A percentile compares a stretch with the other conserved stretches of the same genome.
phyloP scores from a whole-genome alignment of 2,329 filamentous ascomycete species.

The Diaporthe citri region DNA sequence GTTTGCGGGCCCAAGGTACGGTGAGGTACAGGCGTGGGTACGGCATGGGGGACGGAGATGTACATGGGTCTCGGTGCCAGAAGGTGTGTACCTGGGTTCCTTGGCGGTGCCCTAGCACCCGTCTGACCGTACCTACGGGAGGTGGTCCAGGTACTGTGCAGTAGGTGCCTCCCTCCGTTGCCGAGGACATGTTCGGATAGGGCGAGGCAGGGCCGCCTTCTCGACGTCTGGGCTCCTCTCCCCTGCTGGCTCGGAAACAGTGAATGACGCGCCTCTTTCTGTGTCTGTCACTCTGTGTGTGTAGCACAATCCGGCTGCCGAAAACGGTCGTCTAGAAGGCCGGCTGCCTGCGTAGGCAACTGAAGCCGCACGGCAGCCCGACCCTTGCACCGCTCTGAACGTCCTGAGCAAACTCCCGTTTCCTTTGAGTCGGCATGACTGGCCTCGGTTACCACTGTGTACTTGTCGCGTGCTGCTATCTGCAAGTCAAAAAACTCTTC shows the following conservation, averaged over 20 bases:
- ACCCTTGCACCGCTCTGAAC: neutral
- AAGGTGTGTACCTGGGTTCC: constrained; percentile 12
- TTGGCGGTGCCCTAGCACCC: constrained; percentile 14
- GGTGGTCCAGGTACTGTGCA: constrained; percentile 1
- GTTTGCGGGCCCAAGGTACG: constrained; percentile 14
- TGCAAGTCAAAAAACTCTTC: constrained; percentile 15
- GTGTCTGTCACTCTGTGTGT: constrained; percentile 3
- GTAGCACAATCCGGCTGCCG: constrained; percentile 24
- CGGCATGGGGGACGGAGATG: neutral
- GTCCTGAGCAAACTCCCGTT: neutral
- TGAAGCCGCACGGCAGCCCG: neutral
- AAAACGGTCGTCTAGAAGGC: constrained; percentile 5
- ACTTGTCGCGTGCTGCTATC: constrained; percentile 14
- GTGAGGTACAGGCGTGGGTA: constrained; percentile 14
- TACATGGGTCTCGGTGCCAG: constrained; percentile 4
- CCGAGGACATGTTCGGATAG: constrained; percentile 11
- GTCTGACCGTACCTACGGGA: constrained; percentile 21
- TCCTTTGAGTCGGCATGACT: constrained; percentile 20
- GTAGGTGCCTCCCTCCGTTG: constrained; percentile 11
- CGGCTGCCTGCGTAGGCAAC: neutral
- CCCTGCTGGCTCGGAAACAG: constrained; percentile 28
- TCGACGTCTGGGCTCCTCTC: neutral
- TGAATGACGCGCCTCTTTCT: constrained; percentile 14
- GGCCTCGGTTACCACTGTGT: neutral
- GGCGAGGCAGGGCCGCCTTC: constrained; percentile 2